These are phyloP conservation scores for Xylariaceae sp. DNA, from an alignment of 2,329 filamentous ascomycete genomes.

Conservation along the genomic window DNA sequence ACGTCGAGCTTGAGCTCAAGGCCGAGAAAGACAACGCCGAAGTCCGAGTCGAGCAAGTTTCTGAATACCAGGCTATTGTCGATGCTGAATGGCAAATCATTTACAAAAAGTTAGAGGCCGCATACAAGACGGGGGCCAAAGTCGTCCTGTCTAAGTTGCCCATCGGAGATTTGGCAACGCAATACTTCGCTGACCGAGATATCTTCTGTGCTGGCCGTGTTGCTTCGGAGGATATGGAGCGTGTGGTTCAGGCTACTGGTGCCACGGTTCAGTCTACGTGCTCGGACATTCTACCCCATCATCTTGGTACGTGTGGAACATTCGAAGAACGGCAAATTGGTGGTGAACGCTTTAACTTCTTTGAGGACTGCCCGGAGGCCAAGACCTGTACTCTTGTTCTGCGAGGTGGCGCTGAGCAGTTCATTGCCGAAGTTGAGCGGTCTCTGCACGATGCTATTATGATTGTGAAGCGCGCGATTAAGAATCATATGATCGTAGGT, in stretches of 20 bases:
- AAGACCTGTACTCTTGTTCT: constrained; percentile 97
- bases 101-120: constrained; percentile 97
- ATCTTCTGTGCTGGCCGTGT: constrained; percentile 98
- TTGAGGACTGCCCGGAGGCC: constrained; percentile 91
- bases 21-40: constrained; percentile 99
- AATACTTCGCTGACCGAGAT: constrained; percentile 97
- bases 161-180: constrained; percentile 95
- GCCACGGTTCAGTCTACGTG: constrained; percentile 94
- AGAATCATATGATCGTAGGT: constrained; percentile 92
- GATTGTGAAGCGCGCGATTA: constrained; percentile 98
- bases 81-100: constrained; percentile 99
- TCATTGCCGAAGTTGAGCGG: constrained; percentile 97
- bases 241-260: constrained; percentile 92
- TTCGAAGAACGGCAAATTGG: constrained; percentile 98
- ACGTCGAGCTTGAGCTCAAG: constrained; percentile 98
- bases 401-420: constrained; percentile 95
- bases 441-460: constrained; percentile 99
- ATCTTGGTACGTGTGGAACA: constrained; percentile 86
- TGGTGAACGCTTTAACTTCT: constrained; percentile 97
- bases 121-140: constrained; percentile 94
- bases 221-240: constrained; percentile 89
- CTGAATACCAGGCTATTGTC: constrained; percentile 98
- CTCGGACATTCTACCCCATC: constrained; percentile 88
- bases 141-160: constrained; percentile 96
- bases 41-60: constrained; percentile 96